Evolutionary conservation across 768 basidiomycete genomes (phyloP).

Genomic region (Rhodotorula taiwanensis): DNA sequence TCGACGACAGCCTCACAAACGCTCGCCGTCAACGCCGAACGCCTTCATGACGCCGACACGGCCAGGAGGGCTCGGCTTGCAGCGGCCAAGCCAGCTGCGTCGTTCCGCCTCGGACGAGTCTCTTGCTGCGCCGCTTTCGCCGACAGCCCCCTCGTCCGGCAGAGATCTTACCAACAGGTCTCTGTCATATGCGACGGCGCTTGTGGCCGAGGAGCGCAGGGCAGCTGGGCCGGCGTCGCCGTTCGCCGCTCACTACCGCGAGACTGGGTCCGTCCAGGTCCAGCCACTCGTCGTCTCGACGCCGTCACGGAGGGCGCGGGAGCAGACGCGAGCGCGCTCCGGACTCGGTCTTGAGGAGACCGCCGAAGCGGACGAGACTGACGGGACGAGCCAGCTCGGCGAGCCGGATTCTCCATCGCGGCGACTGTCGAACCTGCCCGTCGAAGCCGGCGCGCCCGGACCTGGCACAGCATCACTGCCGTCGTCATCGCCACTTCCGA

Average conservation of each 20-base stretch:
- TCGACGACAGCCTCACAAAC: slow-evolving; percentile 6
- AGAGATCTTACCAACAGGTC: neutral
- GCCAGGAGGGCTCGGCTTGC: too few species aligned
- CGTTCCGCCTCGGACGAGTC: slow-evolving; percentile 17
- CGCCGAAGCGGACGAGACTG: slow-evolving; percentile 41
- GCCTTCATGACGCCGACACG: slow-evolving; percentile 42
- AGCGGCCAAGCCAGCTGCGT: neutral
- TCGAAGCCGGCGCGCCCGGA: neutral
- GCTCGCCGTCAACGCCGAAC: slow-evolving; percentile 44
- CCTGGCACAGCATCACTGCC: neutral
- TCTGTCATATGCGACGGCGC: too few species aligned
- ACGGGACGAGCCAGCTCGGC: slow-evolving; percentile 33
- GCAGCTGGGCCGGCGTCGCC: slow-evolving; percentile 55
- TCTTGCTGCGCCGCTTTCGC: slow-evolving; percentile 7
- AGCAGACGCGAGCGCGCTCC: too few species aligned
- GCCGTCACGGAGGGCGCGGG: slow-evolving; percentile 31
- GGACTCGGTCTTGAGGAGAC: too few species aligned
- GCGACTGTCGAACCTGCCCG: slow-evolving; percentile 9
- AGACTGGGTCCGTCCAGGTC: slow-evolving; percentile 63
- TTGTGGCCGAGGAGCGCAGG: neutral
- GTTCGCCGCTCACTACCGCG: slow-evolving; percentile 75
- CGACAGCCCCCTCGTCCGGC: neutral
- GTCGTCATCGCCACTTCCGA: neutral
- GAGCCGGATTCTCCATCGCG: slow-evolving; percentile 22
- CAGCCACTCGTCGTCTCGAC: slow-evolving; percentile 57